phyloP scores from a whole-genome alignment of 306 rosid genomes.

The Acacia confusa region DNA sequence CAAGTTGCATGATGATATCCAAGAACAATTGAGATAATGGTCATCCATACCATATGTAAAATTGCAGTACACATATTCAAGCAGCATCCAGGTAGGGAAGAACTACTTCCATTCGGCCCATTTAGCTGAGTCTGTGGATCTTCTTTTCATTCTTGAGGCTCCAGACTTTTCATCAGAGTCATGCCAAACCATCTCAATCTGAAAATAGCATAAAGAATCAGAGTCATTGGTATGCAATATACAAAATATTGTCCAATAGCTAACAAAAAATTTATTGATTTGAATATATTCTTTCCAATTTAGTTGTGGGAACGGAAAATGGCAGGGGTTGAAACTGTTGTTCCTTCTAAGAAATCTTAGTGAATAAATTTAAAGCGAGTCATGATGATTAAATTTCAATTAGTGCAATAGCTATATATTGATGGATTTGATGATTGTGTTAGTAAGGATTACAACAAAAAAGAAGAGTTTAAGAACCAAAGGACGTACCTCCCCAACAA shows the following conservation, averaged over 20 bases:
- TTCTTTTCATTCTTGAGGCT: constrained; percentile 59
- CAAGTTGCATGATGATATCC: not conserved
- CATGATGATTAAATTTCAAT: constrained; percentile 20
- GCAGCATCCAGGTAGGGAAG: constrained; percentile 21
- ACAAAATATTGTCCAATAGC: constrained; percentile 27
- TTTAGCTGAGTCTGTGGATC: constrained; percentile 58
- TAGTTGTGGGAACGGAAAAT: constrained; percentile 6
- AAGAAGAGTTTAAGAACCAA: constrained; percentile 28
- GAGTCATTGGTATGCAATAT: not conserved
- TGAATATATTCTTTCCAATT: not conserved
- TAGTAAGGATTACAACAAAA: constrained; percentile 20
- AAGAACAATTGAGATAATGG: constrained; percentile 18
- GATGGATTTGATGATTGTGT: constrained; percentile 18
- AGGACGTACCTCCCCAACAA: constrained; percentile 69
- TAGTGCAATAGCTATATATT: constrained; percentile 18
- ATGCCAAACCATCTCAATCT: constrained; percentile 97
- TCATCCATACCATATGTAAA: constrained; percentile 33
- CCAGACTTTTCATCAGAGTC: constrained; percentile 51
- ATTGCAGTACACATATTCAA: constrained; percentile 24
- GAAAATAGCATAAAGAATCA: constrained; percentile 30
- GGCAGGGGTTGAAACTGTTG: constrained; percentile 22
- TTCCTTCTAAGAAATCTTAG: constrained; percentile 9
- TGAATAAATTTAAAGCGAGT: not conserved
- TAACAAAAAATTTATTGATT: not conserved
- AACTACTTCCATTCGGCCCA: constrained; percentile 81